phyloP scores from a whole-genome alignment of 805 yeast genomes.

The Myxozyma neglecta region DNA sequence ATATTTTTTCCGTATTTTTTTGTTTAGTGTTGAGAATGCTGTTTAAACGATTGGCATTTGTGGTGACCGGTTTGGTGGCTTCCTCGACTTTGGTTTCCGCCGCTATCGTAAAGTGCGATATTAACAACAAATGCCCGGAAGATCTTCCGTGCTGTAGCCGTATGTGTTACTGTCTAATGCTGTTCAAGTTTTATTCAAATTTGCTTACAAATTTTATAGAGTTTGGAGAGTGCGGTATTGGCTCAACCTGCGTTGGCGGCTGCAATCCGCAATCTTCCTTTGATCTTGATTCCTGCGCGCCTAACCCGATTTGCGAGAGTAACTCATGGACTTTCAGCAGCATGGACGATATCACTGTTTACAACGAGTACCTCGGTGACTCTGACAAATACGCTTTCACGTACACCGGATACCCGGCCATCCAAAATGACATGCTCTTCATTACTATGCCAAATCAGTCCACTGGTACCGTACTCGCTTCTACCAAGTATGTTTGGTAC shows the following conservation, averaged over 20 bases:
- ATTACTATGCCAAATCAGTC: constrained; percentile 77
- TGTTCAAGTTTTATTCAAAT: not conserved
- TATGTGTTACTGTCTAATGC: constrained; percentile 1
- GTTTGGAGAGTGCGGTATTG: constrained; percentile 78
- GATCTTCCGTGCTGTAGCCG: constrained; percentile 79
- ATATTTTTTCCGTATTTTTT: not conserved
- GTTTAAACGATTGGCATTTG: not conserved
- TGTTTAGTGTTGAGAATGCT: not conserved
- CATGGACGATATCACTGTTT: constrained; percentile 41
- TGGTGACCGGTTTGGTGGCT: constrained; percentile 8
- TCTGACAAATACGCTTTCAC: constrained; percentile 66
- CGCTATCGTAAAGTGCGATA: constrained; percentile 49
- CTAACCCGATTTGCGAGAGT: constrained; percentile 72
- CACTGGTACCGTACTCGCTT: constrained; percentile 76
- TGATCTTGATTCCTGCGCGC: constrained; percentile 71
- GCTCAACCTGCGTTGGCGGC: constrained; percentile 77
- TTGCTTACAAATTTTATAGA: constrained; percentile 31
- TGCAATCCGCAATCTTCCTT: constrained; percentile 77
- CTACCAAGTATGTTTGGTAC: constrained; percentile 81
- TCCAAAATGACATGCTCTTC: constrained; percentile 57
- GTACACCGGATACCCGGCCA: constrained; percentile 52
- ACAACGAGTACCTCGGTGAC: constrained; percentile 65
- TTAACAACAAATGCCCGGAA: constrained; percentile 66
- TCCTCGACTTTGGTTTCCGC: constrained; percentile 32
- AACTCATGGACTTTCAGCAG: constrained; percentile 36